Percentiles rank a stretch among this genome's conserved stretches.
Evolutionary conservation across 169 alveolate species (phyloP).

Genomic region (Cyclospora cayetanensis): DNA sequence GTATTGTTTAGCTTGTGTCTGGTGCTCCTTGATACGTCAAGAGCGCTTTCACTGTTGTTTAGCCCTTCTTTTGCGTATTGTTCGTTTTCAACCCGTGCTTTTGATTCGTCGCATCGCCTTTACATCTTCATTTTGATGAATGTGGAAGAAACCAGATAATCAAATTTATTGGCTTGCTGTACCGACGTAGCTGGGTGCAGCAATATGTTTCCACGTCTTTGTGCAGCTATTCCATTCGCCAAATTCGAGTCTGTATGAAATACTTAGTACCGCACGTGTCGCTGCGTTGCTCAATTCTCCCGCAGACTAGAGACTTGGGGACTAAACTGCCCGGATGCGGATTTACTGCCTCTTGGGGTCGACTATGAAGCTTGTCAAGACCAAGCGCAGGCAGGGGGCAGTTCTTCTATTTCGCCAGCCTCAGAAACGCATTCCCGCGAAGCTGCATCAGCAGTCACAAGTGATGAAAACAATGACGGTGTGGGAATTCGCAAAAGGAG

Average conservation of each 20-base stretch:
- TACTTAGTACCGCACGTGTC: too few species aligned
- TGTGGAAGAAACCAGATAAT: too few species aligned
- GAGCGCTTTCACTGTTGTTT: too few species aligned
- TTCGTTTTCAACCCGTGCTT: too few species aligned
- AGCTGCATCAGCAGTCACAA: background rate
- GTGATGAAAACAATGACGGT: background rate
- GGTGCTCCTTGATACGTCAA: too few species aligned
- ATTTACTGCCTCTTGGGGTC: conserved; percentile 44
- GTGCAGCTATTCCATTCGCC: background rate
- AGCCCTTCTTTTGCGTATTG: too few species aligned
- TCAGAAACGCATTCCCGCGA: background rate
- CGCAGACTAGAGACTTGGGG: conserved; percentile 62
- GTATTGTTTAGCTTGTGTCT: background rate
- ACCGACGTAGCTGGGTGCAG: too few species aligned
- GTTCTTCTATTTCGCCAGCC: background rate
- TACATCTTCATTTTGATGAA: too few species aligned
- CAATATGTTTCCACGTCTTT: too few species aligned
- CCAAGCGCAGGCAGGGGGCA: background rate
- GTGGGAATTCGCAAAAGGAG: background rate
- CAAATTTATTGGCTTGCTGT: too few species aligned
- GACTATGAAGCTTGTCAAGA: conserved; percentile 13
- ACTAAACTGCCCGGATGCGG: background rate
- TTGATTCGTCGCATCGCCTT: too few species aligned
- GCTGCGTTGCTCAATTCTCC: background rate
- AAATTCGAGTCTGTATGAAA: too few species aligned